Percentiles rank a stretch among this genome's conserved stretches.
These are phyloP conservation scores for Boletus vinaceobasis DNA, from an alignment of 768 basidiomycete species.

Conservation along the genomic window DNA sequence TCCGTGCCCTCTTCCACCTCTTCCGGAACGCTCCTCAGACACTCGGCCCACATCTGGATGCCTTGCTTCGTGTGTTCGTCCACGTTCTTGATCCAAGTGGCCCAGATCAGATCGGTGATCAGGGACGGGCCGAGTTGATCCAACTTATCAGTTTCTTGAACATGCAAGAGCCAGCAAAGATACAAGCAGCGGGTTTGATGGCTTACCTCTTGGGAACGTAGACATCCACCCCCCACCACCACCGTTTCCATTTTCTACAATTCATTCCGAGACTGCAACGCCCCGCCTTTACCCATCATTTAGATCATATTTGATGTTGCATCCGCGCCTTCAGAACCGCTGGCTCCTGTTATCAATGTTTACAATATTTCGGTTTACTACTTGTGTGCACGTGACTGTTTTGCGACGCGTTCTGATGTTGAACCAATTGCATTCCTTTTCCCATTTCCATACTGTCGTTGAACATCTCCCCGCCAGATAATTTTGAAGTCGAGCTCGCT, in stretches of 20 bases:
- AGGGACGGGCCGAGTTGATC: conserved; percentile 73
- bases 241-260: background rate
- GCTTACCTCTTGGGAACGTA: conserved; percentile 48
- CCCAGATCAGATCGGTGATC: conserved; percentile 76
- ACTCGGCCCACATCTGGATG: conserved; percentile 74
- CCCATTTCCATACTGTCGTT: background rate
- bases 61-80: conserved; percentile 73
- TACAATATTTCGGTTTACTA: conserved; percentile 11
- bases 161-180: conserved; percentile 68
- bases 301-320: conserved; percentile 22
- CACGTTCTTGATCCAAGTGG: conserved; percentile 75
- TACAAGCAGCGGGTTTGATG: conserved; percentile 74
- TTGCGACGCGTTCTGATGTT: conserved; percentile 14
- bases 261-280: background rate
- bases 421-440: conserved; percentile 13
- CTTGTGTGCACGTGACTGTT: conserved; percentile 27
- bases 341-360: background rate
- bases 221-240: conserved; percentile 5
- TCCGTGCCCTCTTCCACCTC: conserved; percentile 84
- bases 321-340: conserved; percentile 6
- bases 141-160: conserved; percentile 70
- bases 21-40: conserved; percentile 72
- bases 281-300: conserved; percentile 7
- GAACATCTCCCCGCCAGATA: conserved; percentile 6
- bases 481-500: conserved; percentile 47